These are phyloP conservation scores for Boletus subcaerulescens DNA, from an alignment of 768 basidiomycete genomes.

Conservation along the genomic window DNA sequence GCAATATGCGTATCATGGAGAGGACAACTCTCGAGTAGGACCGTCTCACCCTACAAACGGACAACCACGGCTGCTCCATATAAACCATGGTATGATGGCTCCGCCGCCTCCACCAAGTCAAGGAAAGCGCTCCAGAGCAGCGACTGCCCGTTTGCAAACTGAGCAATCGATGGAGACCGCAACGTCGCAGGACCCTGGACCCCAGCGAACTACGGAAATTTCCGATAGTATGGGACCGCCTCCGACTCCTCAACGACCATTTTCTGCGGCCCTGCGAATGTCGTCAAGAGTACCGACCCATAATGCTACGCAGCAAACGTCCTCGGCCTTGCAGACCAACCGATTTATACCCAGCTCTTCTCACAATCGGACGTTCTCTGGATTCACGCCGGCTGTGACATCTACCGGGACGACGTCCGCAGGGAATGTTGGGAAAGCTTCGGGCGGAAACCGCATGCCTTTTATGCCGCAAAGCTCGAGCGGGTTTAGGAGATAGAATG, in stretches of 20 bases:
- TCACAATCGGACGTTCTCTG: slow-evolving; percentile 22
- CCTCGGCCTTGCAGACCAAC: slow-evolving; percentile 23
- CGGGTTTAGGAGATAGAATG: slow-evolving; percentile 28
- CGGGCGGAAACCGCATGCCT: slow-evolving; percentile 49
- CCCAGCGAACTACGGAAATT: slow-evolving; percentile 25
- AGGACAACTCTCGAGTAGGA: slow-evolving; percentile 42
- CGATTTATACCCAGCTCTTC: slow-evolving; percentile 32
- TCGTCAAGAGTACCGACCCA: slow-evolving; percentile 25
- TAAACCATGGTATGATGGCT: slow-evolving; percentile 31
- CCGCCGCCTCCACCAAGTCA: slow-evolving; percentile 28
- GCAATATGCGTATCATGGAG: slow-evolving; percentile 63
- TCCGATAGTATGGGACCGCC: slow-evolving; percentile 49
- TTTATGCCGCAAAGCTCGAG: slow-evolving; percentile 43
- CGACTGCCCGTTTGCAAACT: slow-evolving; percentile 11
- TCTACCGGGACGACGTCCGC: slow-evolving; percentile 16
- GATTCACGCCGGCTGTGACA: slow-evolving; percentile 16
- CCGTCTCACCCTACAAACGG: slow-evolving; percentile 39
- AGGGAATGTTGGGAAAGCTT: slow-evolving; percentile 13
- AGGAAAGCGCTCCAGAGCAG: slow-evolving; percentile 25
- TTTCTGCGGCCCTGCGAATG: slow-evolving; percentile 24
- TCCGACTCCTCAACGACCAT: slow-evolving; percentile 42
- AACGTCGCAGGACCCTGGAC: slow-evolving; percentile 7
- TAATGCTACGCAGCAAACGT: slow-evolving; percentile 4
- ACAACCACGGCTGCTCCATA: slow-evolving; percentile 37
- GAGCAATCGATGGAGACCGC: slow-evolving; percentile 12